These are phyloP conservation scores for Gyrodon lividus DNA, from an alignment of 768 basidiomycete genomes.

Conservation along the genomic window DNA sequence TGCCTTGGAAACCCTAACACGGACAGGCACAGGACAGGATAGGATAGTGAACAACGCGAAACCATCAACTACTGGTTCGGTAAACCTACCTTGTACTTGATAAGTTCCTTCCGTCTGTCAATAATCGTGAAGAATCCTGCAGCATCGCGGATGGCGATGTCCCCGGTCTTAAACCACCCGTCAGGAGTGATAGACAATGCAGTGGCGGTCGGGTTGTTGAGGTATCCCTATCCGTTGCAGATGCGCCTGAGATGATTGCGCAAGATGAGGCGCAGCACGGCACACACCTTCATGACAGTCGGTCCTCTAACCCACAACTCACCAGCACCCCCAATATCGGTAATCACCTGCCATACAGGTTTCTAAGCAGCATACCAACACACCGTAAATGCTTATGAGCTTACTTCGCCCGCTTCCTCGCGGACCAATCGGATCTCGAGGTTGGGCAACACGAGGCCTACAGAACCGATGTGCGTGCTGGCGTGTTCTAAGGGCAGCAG, in stretches of 20 bases:
- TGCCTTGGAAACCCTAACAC: slow-evolving; percentile 72
- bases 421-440: slow-evolving; percentile 72
- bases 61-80: background rate
- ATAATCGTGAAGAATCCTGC: slow-evolving; percentile 78
- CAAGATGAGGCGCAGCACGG: background rate
- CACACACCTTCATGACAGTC: slow-evolving; percentile 69
- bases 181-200: slow-evolving; percentile 64
- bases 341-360: slow-evolving; percentile 20
- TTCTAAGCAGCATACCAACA: background rate
- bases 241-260: background rate
- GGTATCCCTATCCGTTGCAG: slow-evolving; percentile 56
- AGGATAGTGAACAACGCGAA: background rate
- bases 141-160: slow-evolving; percentile 63
- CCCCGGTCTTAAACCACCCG: slow-evolving; percentile 89
- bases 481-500: slow-evolving; percentile 46
- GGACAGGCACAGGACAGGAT: too few relatives aligned
- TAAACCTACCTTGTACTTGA: slow-evolving; percentile 62
- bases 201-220: slow-evolving; percentile 72
- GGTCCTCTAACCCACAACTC: slow-evolving; percentile 84
- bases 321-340: slow-evolving; percentile 47
- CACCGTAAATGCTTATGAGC: background rate
- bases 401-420: slow-evolving; percentile 52
- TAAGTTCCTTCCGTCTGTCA: slow-evolving; percentile 71
- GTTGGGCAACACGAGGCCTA: slow-evolving; percentile 71
- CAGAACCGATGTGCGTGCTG: slow-evolving; percentile 55